Evolutionary conservation across 768 basidiomycete genomes (phyloP), one percentile per base, ranked within the genome.

Genomic region (Trametes cubensis): DNA sequence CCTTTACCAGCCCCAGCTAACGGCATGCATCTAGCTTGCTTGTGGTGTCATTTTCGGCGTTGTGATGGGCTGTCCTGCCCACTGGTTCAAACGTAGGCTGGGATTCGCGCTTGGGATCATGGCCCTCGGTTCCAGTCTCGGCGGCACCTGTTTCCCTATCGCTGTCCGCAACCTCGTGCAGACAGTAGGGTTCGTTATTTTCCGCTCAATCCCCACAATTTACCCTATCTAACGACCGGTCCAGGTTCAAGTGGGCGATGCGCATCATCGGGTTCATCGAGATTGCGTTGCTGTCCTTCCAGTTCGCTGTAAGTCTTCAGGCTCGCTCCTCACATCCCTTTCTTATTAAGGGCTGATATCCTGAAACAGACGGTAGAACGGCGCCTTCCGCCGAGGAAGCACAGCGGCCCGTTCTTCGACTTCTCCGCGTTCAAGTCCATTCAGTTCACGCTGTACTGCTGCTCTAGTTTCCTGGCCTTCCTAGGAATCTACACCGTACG

Each of bases 91-190:
- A 61, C 81, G 76, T 60, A 78, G 75, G 58, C 76, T 84, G 41
- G 81, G 83, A 0, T 60, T 85, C 4, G 88, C 84, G 0, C 71
- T 90, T 72, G 89, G 89, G 2, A 60, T 88, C 18, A 76, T 81
- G 11, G 86, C 90, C 0, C 76, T 85, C 13, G 89, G 90, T 0
- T 83, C 86, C 0, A 87, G 87, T 0, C 51, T 89, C 0, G 90
- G 91, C 4, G 89, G 91, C 8, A 85, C 85, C 0, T 55, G 89
- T 0, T 80, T 90, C 44, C 90, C 91, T 0, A 85, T 90, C 44
- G 72, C 79, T 10, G 80, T 83, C 3, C 83, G 80, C 46, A 82
- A 80, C 41, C 75, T 90, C 21, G 77, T 90, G 46, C 73, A 77
- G 0, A 61, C 71, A 57, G 78, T 88, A 2, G 86, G 87, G 87